phyloP scores from a whole-genome alignment of 2,329 filamentous ascomycete species.

The Stemphylium beticola region DNA sequence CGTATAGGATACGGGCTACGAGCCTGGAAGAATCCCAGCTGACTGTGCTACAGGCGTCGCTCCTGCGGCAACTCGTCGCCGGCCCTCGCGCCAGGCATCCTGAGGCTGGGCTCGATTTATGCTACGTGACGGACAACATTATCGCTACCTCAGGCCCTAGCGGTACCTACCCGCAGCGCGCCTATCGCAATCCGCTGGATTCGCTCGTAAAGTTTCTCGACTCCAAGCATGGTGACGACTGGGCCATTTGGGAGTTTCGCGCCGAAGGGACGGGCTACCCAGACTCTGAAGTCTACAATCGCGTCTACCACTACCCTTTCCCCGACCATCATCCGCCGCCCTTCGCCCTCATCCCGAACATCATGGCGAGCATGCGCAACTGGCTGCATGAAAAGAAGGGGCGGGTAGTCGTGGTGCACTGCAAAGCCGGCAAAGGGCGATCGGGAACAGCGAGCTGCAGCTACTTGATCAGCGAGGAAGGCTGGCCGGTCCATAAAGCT shows the following conservation, averaged over 20 bases:
- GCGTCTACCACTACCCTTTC: slow-evolving; percentile 92
- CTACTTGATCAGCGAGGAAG: slow-evolving; percentile 88
- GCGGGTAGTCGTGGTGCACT: slow-evolving; percentile 89
- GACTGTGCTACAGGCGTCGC: slow-evolving; percentile 40
- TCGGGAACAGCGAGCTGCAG: slow-evolving; percentile 87
- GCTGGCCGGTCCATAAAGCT: slow-evolving; percentile 69
- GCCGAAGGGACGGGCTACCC: slow-evolving; percentile 96
- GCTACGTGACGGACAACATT: slow-evolving; percentile 88
- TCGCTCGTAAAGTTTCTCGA: slow-evolving; percentile 88
- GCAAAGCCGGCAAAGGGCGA: slow-evolving; percentile 94
- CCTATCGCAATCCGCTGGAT: slow-evolving; percentile 92
- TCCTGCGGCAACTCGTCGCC: slow-evolving; percentile 90
- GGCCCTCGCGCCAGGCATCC: slow-evolving; percentile 82
- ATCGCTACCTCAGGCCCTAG: slow-evolving; percentile 84
- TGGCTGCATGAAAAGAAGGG: slow-evolving; percentile 67
- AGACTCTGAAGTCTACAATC: slow-evolving; percentile 82
- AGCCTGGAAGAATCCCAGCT: background rate
- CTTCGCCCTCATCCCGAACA: slow-evolving; percentile 84
- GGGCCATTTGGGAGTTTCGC: slow-evolving; percentile 98
- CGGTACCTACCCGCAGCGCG: slow-evolving; percentile 85
- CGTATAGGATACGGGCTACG: background rate
- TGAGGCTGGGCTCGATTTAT: slow-evolving; percentile 89
- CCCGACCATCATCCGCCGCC: slow-evolving; percentile 97
- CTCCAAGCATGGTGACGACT: slow-evolving; percentile 75
- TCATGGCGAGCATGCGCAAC: slow-evolving; percentile 90